phyloP scores from a whole-genome alignment of 2,329 filamentous ascomycete genomes.

The Fusarium beomiforme region DNA sequence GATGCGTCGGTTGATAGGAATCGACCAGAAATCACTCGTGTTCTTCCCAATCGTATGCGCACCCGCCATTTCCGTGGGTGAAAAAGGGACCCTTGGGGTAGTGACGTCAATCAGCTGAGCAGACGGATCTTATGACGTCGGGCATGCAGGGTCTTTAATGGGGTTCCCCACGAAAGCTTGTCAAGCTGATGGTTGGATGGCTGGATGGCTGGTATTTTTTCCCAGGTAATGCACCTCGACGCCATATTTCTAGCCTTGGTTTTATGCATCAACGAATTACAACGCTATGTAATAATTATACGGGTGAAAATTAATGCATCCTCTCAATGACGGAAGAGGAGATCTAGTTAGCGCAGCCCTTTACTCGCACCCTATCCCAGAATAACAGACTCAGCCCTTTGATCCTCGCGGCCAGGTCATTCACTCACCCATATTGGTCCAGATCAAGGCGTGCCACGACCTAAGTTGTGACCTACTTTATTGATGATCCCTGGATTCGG shows the following conservation, averaged over 20 bases:
- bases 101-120: slow-evolving; percentile 41
- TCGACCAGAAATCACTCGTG: not conserved
- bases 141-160: slow-evolving; percentile 37
- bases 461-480: not conserved
- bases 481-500: slow-evolving; percentile 7
- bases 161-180: slow-evolving; percentile 26
- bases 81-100: not conserved
- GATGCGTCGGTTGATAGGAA: not conserved
- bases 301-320: slow-evolving; percentile 7
- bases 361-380: slow-evolving; percentile 3
- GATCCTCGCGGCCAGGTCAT: slow-evolving; percentile 15
- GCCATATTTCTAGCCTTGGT: slow-evolving; percentile 31
- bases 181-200: slow-evolving; percentile 15
- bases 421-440: slow-evolving; percentile 1
- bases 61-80: not conserved
- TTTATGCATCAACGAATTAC: slow-evolving; percentile 18
- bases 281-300: slow-evolving; percentile 7
- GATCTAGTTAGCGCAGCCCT: slow-evolving; percentile 16
- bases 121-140: slow-evolving; percentile 39
- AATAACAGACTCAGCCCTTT: not conserved
- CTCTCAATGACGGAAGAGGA: slow-evolving; percentile 14
- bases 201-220: slow-evolving; percentile 22
- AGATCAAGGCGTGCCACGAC: slow-evolving; percentile 4
- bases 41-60: not conserved
- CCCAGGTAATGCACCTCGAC: slow-evolving; percentile 33